Percentiles rank a stretch among this genome's conserved stretches.
Evolutionary conservation across 306 rosid species (phyloP).

Genomic region (Corylus avellana): DNA sequence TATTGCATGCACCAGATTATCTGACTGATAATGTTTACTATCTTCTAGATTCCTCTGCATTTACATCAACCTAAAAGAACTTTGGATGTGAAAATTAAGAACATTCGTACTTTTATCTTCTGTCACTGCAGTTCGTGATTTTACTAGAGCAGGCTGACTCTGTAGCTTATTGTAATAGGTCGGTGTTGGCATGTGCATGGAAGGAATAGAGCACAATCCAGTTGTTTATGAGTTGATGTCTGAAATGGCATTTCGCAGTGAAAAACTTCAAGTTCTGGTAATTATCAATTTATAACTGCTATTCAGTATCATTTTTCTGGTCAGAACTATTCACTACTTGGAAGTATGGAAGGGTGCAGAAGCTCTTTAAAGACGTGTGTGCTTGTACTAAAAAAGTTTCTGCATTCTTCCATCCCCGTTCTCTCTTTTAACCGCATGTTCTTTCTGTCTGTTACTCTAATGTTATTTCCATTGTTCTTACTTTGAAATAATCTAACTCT

Average conservation of each 20-base stretch:
- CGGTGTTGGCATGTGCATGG: conserved; percentile 99
- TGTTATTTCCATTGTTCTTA: neutral
- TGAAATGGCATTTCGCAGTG: conserved; percentile 86
- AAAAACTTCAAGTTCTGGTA: conserved; percentile 74
- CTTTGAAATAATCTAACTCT: neutral
- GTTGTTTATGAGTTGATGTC: conserved; percentile 83
- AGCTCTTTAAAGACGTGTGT: neutral
- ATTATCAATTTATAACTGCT: conserved; percentile 11
- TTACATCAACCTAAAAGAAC: conserved; percentile 17
- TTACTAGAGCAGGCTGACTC: conserved; percentile 13
- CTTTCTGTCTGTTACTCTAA: neutral
- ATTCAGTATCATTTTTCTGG: neutral
- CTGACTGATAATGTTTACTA: neutral
- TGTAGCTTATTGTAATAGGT: conserved; percentile 46
- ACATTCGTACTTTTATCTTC: conserved; percentile 8
- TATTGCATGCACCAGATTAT: neutral
- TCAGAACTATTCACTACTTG: neutral
- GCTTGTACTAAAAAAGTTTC: neutral
- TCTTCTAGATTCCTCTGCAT: conserved; percentile 2
- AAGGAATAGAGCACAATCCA: conserved; percentile 95
- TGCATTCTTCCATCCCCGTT: neutral
- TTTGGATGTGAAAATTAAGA: conserved; percentile 13
- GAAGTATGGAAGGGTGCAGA: neutral
- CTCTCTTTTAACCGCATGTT: neutral
- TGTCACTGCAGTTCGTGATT: neutral